Evolutionary conservation across 2,329 filamentous ascomycete genomes (phyloP).

Genomic region (Alternaria triticina): DNA sequence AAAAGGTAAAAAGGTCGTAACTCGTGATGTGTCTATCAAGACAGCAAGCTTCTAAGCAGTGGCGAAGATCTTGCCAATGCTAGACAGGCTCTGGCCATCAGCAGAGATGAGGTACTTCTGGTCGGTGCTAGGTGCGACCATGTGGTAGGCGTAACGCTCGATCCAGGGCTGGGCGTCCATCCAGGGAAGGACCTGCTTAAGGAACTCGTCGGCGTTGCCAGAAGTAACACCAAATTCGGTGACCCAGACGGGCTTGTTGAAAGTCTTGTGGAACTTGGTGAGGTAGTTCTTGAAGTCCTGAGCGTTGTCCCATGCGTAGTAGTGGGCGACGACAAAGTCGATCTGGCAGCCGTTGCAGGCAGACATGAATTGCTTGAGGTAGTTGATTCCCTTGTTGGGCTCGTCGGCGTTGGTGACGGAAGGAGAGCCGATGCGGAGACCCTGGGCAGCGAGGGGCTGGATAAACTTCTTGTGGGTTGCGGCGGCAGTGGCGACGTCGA

Average conservation of each 20-base stretch:
- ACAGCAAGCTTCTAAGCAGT: conserved; percentile 2
- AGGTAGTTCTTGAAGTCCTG: conserved; percentile 50
- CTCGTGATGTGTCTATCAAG: conserved; percentile 3
- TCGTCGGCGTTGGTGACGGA: conserved; percentile 43
- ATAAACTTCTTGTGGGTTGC: conserved; percentile 33
- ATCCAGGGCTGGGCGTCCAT: conserved; percentile 42
- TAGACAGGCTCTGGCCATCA: conserved; percentile 26
- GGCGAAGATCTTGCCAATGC: conserved; percentile 25
- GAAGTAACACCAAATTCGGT: conserved; percentile 45
- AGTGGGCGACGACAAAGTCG: conserved; percentile 48
- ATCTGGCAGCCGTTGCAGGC: conserved; percentile 37
- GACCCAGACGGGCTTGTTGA: conserved; percentile 45
- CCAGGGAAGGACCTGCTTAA: conserved; percentile 43
- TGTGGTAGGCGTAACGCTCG: conserved; percentile 44
- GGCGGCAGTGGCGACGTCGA: conserved; percentile 29
- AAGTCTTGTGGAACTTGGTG: conserved; percentile 32
- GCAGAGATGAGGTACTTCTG: conserved; percentile 25
- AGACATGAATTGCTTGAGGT: conserved; percentile 38
- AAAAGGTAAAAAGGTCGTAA: conserved; percentile 38
- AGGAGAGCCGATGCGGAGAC: conserved; percentile 44
- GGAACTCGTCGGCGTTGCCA: conserved; percentile 33
- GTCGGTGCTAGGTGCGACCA: conserved; percentile 29
- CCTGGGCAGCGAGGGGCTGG: conserved; percentile 30
- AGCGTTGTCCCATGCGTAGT: conserved; percentile 43
- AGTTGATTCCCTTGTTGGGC: conserved; percentile 36